These are phyloP conservation scores for Chlamydomonas sp. DNA, from an alignment of 139 green algal species.

Conservation along the genomic window DNA sequence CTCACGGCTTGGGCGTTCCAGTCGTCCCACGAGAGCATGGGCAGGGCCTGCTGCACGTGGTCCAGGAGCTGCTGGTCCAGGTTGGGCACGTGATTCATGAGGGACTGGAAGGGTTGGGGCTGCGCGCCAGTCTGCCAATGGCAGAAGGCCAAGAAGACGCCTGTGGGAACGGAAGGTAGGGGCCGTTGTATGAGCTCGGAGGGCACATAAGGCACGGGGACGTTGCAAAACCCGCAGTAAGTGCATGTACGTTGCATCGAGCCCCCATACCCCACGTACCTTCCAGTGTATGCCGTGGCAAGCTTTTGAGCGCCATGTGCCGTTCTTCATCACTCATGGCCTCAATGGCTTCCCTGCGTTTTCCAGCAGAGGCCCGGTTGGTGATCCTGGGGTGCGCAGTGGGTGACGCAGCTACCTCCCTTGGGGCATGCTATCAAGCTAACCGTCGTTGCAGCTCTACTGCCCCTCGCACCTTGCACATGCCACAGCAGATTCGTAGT, in stretches of 20 bases:
- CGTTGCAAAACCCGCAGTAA: too few species aligned
- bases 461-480: conserved; percentile 5
- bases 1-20: not conserved
- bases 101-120: not conserved
- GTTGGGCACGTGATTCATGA: not conserved
- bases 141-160: conserved; percentile 30
- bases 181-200: too few species aligned
- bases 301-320: not conserved
- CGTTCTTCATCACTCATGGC: not conserved
- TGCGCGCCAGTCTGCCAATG: conserved; percentile 29
- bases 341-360: not conserved
- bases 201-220: too few species aligned
- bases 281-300: conserved; percentile 22
- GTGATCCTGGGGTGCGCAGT: too few species aligned
- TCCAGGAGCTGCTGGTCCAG: conserved; percentile 28
- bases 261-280: not conserved
- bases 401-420: too few species aligned
- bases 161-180: not conserved
- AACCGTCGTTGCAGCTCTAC: not conserved
- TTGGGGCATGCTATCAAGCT: too few species aligned
- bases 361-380: too few species aligned
- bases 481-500: not conserved
- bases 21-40: not conserved
- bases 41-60: not conserved
- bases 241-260: too few species aligned